These are phyloP conservation scores for Phanerodontia chrysosporium DNA, from an alignment of 768 basidiomycete species.

Conservation along the genomic window DNA sequence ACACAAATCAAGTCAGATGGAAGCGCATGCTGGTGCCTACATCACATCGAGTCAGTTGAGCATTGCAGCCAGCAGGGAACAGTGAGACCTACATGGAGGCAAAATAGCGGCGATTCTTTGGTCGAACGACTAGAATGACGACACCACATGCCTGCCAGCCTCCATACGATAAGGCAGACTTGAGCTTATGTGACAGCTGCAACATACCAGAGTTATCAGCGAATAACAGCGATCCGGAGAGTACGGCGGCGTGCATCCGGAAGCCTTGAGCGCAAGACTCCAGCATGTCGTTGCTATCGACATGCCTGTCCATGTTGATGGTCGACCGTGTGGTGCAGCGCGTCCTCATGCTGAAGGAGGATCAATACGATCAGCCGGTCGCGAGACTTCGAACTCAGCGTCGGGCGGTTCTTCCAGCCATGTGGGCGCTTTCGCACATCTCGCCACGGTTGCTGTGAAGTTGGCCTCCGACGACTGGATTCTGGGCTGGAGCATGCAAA, in stretches of 20 bases:
- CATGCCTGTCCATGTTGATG: neutral
- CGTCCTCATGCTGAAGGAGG: neutral
- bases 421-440: neutral
- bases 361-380: neutral
- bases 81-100: neutral
- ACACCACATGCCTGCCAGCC: neutral
- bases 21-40: neutral
- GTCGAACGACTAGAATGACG: neutral
- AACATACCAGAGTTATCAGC: neutral
- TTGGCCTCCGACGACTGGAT: neutral
- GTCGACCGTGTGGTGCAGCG: neutral
- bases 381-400: neutral
- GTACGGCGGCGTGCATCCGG: neutral
- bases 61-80: neutral
- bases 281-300: neutral
- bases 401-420: neutral
- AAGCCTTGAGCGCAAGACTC: neutral
- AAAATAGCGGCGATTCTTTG: constrained; percentile 2
- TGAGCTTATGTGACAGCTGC: neutral
- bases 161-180: neutral
- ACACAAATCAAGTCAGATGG: neutral
- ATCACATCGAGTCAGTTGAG: neutral
- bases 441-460: neutral
- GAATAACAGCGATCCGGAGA: neutral
- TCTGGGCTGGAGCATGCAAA: neutral